Evolutionary conservation across 83 land plant genomes (phyloP), one percentile per base, ranked within the genome.

Genomic region (Isoetes engelmannii): DNA sequence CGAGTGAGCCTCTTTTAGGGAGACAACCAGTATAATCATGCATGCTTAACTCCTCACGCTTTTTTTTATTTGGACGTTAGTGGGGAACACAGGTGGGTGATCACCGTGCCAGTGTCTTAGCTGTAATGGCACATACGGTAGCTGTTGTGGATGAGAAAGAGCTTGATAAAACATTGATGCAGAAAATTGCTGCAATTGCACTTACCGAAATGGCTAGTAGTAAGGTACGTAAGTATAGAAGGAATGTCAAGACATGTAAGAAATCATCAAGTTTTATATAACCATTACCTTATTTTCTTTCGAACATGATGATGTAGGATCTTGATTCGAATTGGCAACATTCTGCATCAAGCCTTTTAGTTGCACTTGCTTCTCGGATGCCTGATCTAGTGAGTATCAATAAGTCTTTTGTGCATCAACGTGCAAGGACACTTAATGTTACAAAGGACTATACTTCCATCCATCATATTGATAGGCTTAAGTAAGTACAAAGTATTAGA

Each of bases 301-400:
- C 9, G 8, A 65, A 12, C 7, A 50, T 3, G 12, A 20, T 57
- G 43, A 21, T 18, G 28, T 77, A 94, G 98, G 98, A 94, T 44
- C 45, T 84, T 17, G 74, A 81, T 76, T 62, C 85, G 56, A 88
- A 88, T 53, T 94, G 98, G 98, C 87, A 90, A 77, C 84, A 81
- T 51, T 84, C 98, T 74, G 98, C 98, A 49, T 81, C 98, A 43
- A 69, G 81, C 48, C 74, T 94, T 44, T 85, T 94, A 76, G 98
- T 94, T 74, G 83, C 98, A 49, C 81, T 94, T 21, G 96, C 92
- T 17, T 80, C 87, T 57, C 89, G 82, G 58, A 61, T 79, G n/a
- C 96, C 98, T 72, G 97, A 92, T 63, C 63, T 92, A 74, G 97
- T 92, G 37, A 28, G 37, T 28, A 28, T 28, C 37, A 28, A 28